These are phyloP conservation scores for Penicillium sp. DNA, from an alignment of 2,329 filamentous ascomycete species.

Conservation along the genomic window DNA sequence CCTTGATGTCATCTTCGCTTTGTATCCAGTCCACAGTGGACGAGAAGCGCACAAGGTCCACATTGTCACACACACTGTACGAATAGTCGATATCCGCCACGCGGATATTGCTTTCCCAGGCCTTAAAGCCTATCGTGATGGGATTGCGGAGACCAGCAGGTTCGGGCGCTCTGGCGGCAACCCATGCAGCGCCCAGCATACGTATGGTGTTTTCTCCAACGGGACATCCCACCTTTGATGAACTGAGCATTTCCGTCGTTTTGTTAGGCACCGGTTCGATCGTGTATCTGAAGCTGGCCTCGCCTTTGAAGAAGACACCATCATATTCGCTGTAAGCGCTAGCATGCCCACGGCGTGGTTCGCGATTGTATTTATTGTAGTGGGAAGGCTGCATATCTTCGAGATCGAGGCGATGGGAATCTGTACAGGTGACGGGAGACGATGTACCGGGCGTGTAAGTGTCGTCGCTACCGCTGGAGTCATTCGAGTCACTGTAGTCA, in stretches of 20 bases:
- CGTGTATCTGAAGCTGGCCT: conserved; percentile 4
- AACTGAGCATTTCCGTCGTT: neutral
- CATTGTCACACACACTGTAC: conserved; percentile 4
- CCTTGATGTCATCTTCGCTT: neutral
- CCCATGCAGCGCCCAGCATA: conserved; percentile 9
- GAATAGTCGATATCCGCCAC: conserved; percentile 10
- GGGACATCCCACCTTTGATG: conserved; percentile 2
- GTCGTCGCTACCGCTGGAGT: neutral
- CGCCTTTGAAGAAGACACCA: conserved; percentile 8
- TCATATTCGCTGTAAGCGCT: conserved; percentile 8
- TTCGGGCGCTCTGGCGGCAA: conserved; percentile 2
- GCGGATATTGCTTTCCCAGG: conserved; percentile 7
- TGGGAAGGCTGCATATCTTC: conserved; percentile 1
- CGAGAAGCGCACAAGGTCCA: conserved; percentile 4
- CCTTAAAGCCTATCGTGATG: conserved; percentile 8
- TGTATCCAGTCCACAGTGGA: conserved; percentile 5
- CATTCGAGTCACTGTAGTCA: neutral
- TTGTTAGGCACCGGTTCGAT: conserved; percentile 4
- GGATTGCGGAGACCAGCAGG: conserved; percentile 4
- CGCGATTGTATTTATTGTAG: conserved; percentile 4
- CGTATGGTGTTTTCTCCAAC: conserved; percentile 2
- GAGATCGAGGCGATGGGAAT: conserved; percentile 6
- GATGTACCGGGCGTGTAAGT: neutral
- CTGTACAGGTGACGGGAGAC: neutral
- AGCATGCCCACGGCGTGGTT: conserved; percentile 1